These are phyloP conservation scores for Drosera capensis DNA, from an alignment of 148 eudicot species.

Conservation along the genomic window DNA sequence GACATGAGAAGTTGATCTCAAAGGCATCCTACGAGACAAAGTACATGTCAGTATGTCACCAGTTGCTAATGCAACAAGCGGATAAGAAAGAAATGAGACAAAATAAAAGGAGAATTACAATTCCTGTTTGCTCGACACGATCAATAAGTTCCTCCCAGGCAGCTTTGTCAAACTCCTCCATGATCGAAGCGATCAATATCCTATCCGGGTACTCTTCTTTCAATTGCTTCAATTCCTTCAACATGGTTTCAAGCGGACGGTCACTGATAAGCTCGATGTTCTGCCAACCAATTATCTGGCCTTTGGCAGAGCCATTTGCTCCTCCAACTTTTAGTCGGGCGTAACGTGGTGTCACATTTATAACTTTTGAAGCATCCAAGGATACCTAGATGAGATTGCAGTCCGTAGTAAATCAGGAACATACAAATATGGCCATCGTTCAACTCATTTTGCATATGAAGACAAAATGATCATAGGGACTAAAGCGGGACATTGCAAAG, in stretches of 20 bases:
- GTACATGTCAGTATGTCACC: too few relatives aligned
- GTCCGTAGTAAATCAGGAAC: too few relatives aligned
- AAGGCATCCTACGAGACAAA: slow-evolving; percentile 53
- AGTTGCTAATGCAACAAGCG: too few relatives aligned
- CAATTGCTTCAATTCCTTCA: slow-evolving; percentile 73
- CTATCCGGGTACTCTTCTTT: slow-evolving; percentile 97
- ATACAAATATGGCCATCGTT: too few relatives aligned
- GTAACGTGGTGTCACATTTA: slow-evolving; percentile 93
- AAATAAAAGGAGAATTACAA: slow-evolving; percentile 31
- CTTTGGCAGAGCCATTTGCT: slow-evolving; percentile 73
- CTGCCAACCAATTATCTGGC: slow-evolving; percentile 90
- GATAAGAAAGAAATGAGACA: background rate
- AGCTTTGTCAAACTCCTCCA: slow-evolving; percentile 89
- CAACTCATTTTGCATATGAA: too few relatives aligned
- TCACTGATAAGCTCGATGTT: slow-evolving; percentile 95
- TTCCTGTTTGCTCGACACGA: slow-evolving; percentile 90
- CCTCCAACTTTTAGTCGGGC: slow-evolving; percentile 67
- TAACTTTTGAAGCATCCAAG: slow-evolving; percentile 80
- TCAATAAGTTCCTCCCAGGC: slow-evolving; percentile 97
- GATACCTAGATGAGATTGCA: slow-evolving; percentile 47
- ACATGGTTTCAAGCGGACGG: slow-evolving; percentile 90
- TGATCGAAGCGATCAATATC: slow-evolving; percentile 86
- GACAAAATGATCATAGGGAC: too few relatives aligned
- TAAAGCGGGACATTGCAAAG: too few relatives aligned
- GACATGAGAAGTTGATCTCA: slow-evolving; percentile 93